phyloP scores from a whole-genome alignment of 2,329 filamentous ascomycete genomes.

The Trichoderma breve region DNA sequence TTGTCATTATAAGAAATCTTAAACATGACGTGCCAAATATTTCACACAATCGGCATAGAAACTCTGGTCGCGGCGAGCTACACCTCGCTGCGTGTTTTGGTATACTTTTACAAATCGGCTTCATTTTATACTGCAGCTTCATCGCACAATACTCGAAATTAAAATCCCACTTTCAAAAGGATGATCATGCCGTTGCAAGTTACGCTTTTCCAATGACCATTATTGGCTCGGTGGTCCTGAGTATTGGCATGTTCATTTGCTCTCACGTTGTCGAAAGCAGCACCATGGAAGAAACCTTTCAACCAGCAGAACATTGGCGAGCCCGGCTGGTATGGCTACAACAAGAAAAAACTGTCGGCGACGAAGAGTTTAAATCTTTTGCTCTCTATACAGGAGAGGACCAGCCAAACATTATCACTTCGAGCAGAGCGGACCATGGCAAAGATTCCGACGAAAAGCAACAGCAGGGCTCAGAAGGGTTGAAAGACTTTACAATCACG shows the following conservation, averaged over 20 bases:
- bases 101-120: not conserved
- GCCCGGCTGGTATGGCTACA: conserved; percentile 32
- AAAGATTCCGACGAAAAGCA: not conserved
- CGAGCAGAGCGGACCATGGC: not conserved
- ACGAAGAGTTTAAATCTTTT: conserved; percentile 10
- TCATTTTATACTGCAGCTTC: not conserved
- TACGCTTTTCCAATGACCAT: conserved; percentile 30
- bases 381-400: not conserved
- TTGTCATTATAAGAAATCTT: not conserved
- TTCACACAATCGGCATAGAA: not conserved
- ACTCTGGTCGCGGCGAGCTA: not conserved
- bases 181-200: not conserved
- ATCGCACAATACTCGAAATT: not conserved
- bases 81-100: not conserved
- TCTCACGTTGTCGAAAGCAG: conserved; percentile 34
- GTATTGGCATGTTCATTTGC: conserved; percentile 31
- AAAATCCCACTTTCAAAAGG: not conserved
- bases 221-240: conserved; percentile 30
- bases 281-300: conserved; percentile 28
- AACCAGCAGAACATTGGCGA: not conserved
- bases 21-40: not conserved
- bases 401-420: not conserved
- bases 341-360: not conserved
- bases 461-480: not conserved
- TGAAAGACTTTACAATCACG: not conserved